phyloP scores from a whole-genome alignment of 495 filamentous ascomycete species.

The Aspergillus baeticus region DNA sequence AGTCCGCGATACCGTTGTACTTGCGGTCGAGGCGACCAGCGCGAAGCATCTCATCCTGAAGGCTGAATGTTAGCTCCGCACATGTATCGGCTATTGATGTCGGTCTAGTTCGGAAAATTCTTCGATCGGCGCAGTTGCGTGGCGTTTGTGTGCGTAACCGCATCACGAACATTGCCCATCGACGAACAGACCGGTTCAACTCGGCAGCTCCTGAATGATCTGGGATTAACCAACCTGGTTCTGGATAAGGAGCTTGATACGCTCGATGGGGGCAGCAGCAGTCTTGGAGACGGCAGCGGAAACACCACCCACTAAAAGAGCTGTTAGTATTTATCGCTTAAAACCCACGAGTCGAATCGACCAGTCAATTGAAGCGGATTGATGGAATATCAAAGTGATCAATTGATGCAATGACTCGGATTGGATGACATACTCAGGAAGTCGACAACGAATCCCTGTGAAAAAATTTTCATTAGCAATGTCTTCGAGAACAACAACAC shows the following conservation, averaged over 20 bases:
- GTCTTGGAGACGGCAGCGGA: constrained; percentile 99
- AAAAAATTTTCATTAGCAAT: constrained; percentile 36
- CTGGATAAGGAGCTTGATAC: constrained; percentile 99
- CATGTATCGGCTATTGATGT: background rate
- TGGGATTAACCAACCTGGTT: constrained; percentile 73
- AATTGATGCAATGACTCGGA: background rate
- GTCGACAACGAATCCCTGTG: constrained; percentile 73
- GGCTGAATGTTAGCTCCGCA: constrained; percentile 16
- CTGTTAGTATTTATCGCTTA: constrained; percentile 28
- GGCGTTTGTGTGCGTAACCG: background rate
- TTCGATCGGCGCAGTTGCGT: background rate
- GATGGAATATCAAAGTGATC: background rate
- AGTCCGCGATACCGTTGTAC: constrained; percentile 91
- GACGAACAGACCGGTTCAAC: background rate
- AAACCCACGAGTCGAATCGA: background rate
- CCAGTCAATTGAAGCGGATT: constrained; percentile 5
- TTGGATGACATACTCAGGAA: constrained; percentile 85
- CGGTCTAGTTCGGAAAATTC: constrained; percentile 5
- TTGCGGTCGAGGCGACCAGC: constrained; percentile 95
- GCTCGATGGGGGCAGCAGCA: constrained; percentile 99
- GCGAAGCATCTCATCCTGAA: constrained; percentile 99
- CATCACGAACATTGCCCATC: background rate
- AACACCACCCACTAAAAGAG: constrained; percentile 88
- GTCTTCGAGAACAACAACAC: background rate
- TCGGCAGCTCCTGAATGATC: background rate